Evolutionary conservation across 2,329 filamentous ascomycete species (phyloP).

Genomic region (Nemania abortiva): DNA sequence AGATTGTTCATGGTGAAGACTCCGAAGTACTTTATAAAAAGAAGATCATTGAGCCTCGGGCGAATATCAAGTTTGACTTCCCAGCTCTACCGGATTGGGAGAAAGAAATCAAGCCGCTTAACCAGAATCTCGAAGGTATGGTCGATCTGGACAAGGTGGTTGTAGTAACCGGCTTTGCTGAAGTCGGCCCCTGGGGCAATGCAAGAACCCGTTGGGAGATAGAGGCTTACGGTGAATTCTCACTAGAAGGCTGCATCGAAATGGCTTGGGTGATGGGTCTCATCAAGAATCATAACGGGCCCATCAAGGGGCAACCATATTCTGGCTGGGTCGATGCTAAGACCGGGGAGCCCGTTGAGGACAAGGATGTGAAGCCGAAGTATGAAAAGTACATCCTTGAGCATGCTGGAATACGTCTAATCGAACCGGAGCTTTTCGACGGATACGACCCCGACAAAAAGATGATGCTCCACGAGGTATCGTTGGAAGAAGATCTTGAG

Average conservation of each 20-base stretch:
- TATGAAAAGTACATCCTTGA: conserved; percentile 98
- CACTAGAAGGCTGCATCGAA: conserved; percentile 95
- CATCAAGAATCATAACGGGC: conserved; percentile 98
- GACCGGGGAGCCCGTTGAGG: conserved; percentile 93
- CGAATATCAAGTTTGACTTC: conserved; percentile 98
- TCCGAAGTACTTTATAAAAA: conserved; percentile 95
- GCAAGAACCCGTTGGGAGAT: conserved; percentile 99
- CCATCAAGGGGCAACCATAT: conserved; percentile 95
- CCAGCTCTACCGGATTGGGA: conserved; percentile 92
- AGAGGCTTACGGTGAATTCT: conserved; percentile 97
- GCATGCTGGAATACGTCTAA: conserved; percentile 95
- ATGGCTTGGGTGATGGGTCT: conserved; percentile 99
- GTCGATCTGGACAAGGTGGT: conserved; percentile 98
- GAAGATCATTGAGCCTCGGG: conserved; percentile 90
- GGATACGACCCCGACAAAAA: conserved; percentile 99
- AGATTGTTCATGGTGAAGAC: conserved; percentile 93
- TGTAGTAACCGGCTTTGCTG: conserved; percentile 95
- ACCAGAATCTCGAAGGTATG: conserved; percentile 93
- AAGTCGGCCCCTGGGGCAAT: conserved; percentile 98
- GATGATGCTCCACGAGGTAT: conserved; percentile 96
- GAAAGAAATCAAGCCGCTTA: conserved; percentile 87
- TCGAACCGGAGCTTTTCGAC: conserved; percentile 95
- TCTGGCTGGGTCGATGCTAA: conserved; percentile 97
- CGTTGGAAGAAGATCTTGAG: conserved; percentile 96
- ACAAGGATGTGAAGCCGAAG: conserved; percentile 97